Percentiles rank a stretch among this genome's conserved stretches.
Conservation (phyloP, 805 yeast genomes). For the Grigorovia yakushimaensis region DNA sequence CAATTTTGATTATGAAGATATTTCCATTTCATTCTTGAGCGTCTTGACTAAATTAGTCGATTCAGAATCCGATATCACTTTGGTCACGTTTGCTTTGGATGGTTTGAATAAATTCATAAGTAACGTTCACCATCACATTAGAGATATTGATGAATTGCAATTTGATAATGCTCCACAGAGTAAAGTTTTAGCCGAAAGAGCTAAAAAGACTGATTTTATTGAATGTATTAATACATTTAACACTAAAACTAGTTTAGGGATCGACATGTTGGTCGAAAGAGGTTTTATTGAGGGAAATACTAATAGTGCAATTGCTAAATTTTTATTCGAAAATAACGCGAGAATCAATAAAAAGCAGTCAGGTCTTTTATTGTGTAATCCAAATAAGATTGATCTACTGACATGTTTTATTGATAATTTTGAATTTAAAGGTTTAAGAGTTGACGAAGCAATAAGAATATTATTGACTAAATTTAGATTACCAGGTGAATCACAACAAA, state of each 20-base stretch:
- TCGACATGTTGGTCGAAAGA: slow-evolving; percentile 48
- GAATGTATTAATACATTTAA: slow-evolving; percentile 68
- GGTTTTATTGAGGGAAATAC: slow-evolving; percentile 47
- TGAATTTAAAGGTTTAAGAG: slow-evolving; percentile 68
- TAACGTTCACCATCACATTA: slow-evolving; percentile 42
- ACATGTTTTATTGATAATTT: slow-evolving; percentile 56
- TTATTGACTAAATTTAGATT: slow-evolving; percentile 75
- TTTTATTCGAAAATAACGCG: slow-evolving; percentile 68
- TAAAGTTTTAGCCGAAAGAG: slow-evolving; percentile 25
- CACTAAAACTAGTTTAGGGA: slow-evolving; percentile 66
- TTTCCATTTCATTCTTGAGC: slow-evolving; percentile 57
- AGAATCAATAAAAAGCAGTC: slow-evolving; percentile 77
- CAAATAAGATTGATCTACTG: slow-evolving; percentile 50
- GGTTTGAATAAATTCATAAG: slow-evolving; percentile 66
- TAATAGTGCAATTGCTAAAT: slow-evolving; percentile 60
- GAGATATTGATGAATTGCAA: slow-evolving; percentile 14
- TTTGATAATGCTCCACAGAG: slow-evolving; percentile 18
- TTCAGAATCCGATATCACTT: slow-evolving; percentile 70
- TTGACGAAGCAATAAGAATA: slow-evolving; percentile 86
- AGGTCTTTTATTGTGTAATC: slow-evolving; percentile 80
- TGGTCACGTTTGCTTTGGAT: slow-evolving; percentile 89
- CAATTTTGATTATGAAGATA: slow-evolving; percentile 74
- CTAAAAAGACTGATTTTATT: slow-evolving; percentile 62
- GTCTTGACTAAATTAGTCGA: slow-evolving; percentile 62
- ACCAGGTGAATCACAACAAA: slow-evolving; percentile 97